phyloP scores from a whole-genome alignment of 2,329 filamentous ascomycete genomes.

The Byssochlamys sp. region DNA sequence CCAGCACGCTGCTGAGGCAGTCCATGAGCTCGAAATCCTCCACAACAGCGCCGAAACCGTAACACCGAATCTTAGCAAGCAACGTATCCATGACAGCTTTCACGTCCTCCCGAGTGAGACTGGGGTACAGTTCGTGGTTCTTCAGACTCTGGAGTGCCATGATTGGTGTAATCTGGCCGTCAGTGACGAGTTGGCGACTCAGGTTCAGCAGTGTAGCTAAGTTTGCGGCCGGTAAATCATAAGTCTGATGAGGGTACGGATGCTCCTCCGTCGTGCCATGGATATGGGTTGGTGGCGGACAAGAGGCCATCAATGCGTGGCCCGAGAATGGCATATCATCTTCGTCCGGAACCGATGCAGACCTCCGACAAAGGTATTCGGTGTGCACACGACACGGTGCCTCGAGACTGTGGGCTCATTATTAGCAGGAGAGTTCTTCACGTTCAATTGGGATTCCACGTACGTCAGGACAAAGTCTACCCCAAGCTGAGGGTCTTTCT shows the following conservation, averaged over 20 bases:
- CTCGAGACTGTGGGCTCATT: slow-evolving; percentile 45
- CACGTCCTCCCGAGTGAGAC: slow-evolving; percentile 61
- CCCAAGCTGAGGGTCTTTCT: slow-evolving; percentile 37
- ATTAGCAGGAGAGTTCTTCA: slow-evolving; percentile 2
- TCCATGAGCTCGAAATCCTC: slow-evolving; percentile 61
- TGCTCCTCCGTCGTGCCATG: slow-evolving; percentile 43
- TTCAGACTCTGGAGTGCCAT: slow-evolving; percentile 86
- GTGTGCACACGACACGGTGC: slow-evolving; percentile 39
- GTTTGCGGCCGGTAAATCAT: slow-evolving; percentile 66
- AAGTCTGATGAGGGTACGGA: slow-evolving; percentile 60
- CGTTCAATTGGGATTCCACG: slow-evolving; percentile 10
- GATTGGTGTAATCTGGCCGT: slow-evolving; percentile 77
- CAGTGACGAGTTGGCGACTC: slow-evolving; percentile 69
- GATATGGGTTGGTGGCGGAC: slow-evolving; percentile 62
- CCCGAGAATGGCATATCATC: slow-evolving; percentile 59
- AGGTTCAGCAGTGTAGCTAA: slow-evolving; percentile 74
- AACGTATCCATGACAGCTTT: slow-evolving; percentile 63
- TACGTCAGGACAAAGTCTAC: slow-evolving; percentile 41
- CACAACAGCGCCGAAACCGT: slow-evolving; percentile 66
- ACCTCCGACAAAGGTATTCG: slow-evolving; percentile 84
- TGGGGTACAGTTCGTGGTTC: slow-evolving; percentile 57
- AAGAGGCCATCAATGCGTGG: slow-evolving; percentile 87
- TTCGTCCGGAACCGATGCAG: slow-evolving; percentile 46
- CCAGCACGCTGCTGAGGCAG: slow-evolving; percentile 62
- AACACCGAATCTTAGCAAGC: slow-evolving; percentile 74